Evolutionary conservation across 1,284 basidiomycete species (phyloP), one percentile per base, ranked within the genome.

Genomic region (Puccinia hordei): DNA sequence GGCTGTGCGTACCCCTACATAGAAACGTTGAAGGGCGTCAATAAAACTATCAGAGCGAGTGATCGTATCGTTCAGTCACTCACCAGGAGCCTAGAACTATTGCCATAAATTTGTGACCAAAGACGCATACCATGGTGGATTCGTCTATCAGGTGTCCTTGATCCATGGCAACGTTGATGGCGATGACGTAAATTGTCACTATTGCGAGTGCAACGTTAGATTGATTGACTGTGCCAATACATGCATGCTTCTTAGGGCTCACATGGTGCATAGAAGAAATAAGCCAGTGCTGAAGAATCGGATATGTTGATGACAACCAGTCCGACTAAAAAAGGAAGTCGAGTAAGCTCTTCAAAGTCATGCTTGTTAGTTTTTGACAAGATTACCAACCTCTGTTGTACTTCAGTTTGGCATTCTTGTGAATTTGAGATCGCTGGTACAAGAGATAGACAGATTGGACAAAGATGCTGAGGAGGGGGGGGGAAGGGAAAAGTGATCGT

Each of bases 121-220:
- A 68, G 24, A 68, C 27, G 15, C 41, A 68, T 19, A 68, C 2
- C 66, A 68, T 68, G 15, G 27, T 4, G 2, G 66, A 35, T 49
- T 46, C 41, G 12, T 44, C 66, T 22, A 51, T 27, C 24, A n/a
- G 12, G 17, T 49, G 19, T 27, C 66, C 66, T 33, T 6, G 1
- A 66, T 68, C 66, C 27, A 51, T 22, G 4, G 66, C 46, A 51
- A 68, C 27, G 41, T 19, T 12, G 2, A 68, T 41, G 9, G 9
- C 4, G n/a, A 68, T 13, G 24, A 68, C 66, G 66, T 68, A 68
- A 27, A 68, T 27, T 27, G 66, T 46, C 19, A 68, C 66, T 68
- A 51, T 22, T 49, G 10, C 10, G 9, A 27, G 46, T 27, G n/a
- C 13, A 15, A 12, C 15, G 46, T 6, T 33, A 44, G 27, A 19